These are phyloP conservation scores for Kazachstania sp. DNA, from an alignment of 1,139 yeast species.

Conservation along the genomic window DNA sequence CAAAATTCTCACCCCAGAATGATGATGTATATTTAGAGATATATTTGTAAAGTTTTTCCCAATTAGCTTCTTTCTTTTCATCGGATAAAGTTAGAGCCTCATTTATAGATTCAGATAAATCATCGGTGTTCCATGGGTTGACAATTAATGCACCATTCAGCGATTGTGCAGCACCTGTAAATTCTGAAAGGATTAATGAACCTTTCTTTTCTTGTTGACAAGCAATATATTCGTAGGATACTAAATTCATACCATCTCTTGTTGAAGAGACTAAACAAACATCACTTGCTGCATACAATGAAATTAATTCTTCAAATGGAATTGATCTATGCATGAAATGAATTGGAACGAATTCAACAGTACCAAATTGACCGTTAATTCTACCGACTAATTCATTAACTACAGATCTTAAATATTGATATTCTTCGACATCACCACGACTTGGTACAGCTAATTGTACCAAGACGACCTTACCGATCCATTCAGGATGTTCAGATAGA, in stretches of 20 bases:
- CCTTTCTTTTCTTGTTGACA: slow-evolving; percentile 88
- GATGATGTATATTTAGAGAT: slow-evolving; percentile 89
- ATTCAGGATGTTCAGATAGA: slow-evolving; percentile 87
- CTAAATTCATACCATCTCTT: slow-evolving; percentile 97
- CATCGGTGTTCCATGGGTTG: slow-evolving; percentile 98
- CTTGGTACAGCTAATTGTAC: slow-evolving; percentile 98
- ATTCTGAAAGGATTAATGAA: slow-evolving; percentile 77
- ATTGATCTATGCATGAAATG: slow-evolving; percentile 92
- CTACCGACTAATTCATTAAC: slow-evolving; percentile 96
- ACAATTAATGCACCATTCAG: slow-evolving; percentile 88
- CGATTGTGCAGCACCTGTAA: slow-evolving; percentile 99
- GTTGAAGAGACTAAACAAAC: slow-evolving; percentile 91
- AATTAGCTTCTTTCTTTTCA: slow-evolving; percentile 70
- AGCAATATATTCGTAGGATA: slow-evolving; percentile 91
- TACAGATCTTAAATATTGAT: slow-evolving; percentile 84
- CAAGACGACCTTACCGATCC: slow-evolving; percentile 94
- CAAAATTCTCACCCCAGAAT: slow-evolving; percentile 96
- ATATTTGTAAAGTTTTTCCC: slow-evolving; percentile 73
- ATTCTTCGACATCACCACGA: slow-evolving; percentile 96
- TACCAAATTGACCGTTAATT: slow-evolving; percentile 92
- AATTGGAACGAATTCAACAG: slow-evolving; percentile 95
- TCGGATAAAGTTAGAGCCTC: slow-evolving; percentile 81
- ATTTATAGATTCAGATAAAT: slow-evolving; percentile 72
- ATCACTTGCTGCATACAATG: slow-evolving; percentile 78
- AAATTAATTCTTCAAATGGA: slow-evolving; percentile 81